A percentile compares a stretch with the other conserved stretches of the same genome.
Evolutionary conservation across 2,329 filamentous ascomycete species (phyloP).

Genomic region (Amylocarpus encephaloides): DNA sequence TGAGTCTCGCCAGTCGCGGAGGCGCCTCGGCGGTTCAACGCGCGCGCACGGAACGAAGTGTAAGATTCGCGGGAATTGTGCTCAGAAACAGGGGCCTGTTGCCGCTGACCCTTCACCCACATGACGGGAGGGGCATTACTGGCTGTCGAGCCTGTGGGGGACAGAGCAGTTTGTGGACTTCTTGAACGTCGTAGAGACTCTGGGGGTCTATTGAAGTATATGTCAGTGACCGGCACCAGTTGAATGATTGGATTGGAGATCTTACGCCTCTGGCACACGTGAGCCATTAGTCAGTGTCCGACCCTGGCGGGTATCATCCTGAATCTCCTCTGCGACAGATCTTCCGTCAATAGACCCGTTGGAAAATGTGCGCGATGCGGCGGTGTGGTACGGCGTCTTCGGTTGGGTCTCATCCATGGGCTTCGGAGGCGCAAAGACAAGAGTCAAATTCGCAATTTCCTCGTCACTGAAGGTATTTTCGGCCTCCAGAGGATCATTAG

Average conservation of each 20-base stretch:
- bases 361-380: constrained; percentile 44
- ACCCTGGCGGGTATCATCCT: constrained; percentile 35
- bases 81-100: constrained; percentile 31
- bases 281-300: constrained; percentile 32
- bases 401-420: constrained; percentile 32
- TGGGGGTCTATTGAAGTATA: constrained; percentile 20
- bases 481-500: constrained; percentile 26
- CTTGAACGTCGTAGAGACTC: constrained; percentile 22
- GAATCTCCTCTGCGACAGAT: constrained; percentile 42
- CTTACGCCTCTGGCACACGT: constrained; percentile 35
- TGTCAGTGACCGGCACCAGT: constrained; percentile 4
- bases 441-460: constrained; percentile 45
- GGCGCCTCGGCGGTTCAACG: constrained; percentile 34
- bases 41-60: constrained; percentile 34
- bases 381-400: constrained; percentile 33
- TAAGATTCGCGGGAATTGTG: constrained; percentile 33
- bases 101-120: constrained; percentile 33
- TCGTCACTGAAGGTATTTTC: constrained; percentile 44
- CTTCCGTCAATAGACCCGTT: constrained; percentile 50
- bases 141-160: constrained; percentile 19
- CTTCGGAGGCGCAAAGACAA: constrained; percentile 40
- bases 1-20: constrained; percentile 36
- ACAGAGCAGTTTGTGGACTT: constrained; percentile 23
- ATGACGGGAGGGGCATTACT: constrained; percentile 31
- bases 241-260: neutral